phyloP scores from a whole-genome alignment of 2,329 filamentous ascomycete species.

The Scleromitrula shiraiana region DNA sequence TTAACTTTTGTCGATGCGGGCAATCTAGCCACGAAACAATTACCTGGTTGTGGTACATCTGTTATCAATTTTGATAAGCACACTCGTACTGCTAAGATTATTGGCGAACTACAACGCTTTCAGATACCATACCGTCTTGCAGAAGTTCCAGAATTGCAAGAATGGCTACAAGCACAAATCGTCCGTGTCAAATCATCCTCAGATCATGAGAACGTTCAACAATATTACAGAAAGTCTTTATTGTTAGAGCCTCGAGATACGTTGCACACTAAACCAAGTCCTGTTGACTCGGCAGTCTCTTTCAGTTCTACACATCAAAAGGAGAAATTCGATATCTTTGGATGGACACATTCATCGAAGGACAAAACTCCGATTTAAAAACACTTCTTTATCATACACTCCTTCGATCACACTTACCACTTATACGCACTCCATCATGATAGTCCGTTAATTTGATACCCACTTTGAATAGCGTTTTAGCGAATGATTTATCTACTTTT shows the following conservation, averaged over 20 bases:
- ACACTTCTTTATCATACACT: not conserved
- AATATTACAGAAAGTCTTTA: conserved; percentile 59
- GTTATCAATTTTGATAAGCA: conserved; percentile 99
- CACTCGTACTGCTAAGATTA: conserved; percentile 87
- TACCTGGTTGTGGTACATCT: conserved; percentile 49
- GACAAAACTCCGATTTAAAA: conserved; percentile 13
- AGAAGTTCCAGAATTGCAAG: conserved; percentile 80
- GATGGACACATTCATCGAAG: conserved; percentile 37
- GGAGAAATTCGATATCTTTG: conserved; percentile 44
- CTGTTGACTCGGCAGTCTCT: conserved; percentile 21
- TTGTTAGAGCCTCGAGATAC: conserved; percentile 52
- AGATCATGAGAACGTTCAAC: conserved; percentile 54
- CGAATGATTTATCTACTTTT: conserved; percentile 22
- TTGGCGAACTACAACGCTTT: conserved; percentile 90
- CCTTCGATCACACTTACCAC: conserved; percentile 1
- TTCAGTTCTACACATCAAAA: conserved; percentile 29
- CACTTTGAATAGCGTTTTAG: conserved; percentile 32
- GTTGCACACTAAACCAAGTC: conserved; percentile 21
- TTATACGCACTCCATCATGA: conserved; percentile 14
- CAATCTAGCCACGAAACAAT: conserved; percentile 76
- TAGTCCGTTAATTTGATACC: conserved; percentile 29
- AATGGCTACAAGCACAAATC: conserved; percentile 83
- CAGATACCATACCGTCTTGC: conserved; percentile 84
- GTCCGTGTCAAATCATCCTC: conserved; percentile 50
- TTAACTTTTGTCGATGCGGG: conserved; percentile 93